Percentiles rank a stretch among this genome's conserved stretches.
Evolutionary conservation across 2,329 filamentous ascomycete genomes (phyloP).

Genomic region (Calonectria ilicicola): DNA sequence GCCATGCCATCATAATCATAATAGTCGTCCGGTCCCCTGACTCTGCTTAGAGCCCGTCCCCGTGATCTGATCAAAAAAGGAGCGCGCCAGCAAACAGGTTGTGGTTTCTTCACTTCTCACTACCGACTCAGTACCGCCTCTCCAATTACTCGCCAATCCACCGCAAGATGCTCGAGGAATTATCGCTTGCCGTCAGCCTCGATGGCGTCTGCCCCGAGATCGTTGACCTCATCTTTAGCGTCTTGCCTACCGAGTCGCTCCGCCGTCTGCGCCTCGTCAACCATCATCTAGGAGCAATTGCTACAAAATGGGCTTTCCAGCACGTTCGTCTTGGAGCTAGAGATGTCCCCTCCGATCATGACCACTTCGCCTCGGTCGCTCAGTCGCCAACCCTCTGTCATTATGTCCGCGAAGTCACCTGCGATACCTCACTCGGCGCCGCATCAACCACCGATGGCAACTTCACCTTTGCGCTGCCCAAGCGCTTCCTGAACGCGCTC

Average conservation of each 20-base stretch:
- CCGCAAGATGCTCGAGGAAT: background rate
- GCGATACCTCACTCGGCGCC: conserved; percentile 21
- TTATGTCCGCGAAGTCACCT: conserved; percentile 22
- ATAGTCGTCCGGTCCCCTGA: background rate
- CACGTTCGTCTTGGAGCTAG: conserved; percentile 18
- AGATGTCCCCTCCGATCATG: conserved; percentile 1
- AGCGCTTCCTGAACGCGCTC: conserved; percentile 15
- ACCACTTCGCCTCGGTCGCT: conserved; percentile 9
- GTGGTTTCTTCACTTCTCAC: background rate
- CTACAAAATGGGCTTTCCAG: conserved; percentile 20
- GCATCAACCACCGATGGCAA: background rate
- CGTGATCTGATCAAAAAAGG: conserved; percentile 1
- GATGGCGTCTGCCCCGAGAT: conserved; percentile 12
- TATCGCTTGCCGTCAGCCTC: background rate
- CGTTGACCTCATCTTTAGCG: background rate
- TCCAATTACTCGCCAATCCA: background rate
- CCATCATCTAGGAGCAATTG: conserved; percentile 3
- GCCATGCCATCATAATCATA: conserved; percentile 17
- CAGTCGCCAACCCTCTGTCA: background rate
- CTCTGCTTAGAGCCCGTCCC: background rate
- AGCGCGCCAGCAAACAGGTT: background rate
- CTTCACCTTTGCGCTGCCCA: background rate
- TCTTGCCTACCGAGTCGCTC: conserved; percentile 7
- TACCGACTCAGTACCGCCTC: background rate
- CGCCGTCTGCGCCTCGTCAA: conserved; percentile 23